Percentiles rank a stretch among this genome's conserved stretches.
phyloP scores from a whole-genome alignment of 1,139 yeast genomes.

The Kazachstania sp. region DNA sequence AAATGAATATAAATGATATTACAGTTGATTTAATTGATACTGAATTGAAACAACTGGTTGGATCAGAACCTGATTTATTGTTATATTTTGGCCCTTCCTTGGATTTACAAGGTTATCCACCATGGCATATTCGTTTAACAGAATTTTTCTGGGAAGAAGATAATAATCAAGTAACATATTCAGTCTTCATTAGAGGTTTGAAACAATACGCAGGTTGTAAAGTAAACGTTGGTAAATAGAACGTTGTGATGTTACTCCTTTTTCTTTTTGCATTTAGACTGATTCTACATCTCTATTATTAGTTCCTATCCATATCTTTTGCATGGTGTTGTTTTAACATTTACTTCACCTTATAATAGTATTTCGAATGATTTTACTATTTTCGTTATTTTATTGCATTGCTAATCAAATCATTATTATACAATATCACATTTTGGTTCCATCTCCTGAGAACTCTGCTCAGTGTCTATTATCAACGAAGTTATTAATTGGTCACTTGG shows the following conservation, averaged over 20 bases:
- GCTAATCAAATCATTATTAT: not conserved
- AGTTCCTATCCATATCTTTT: not conserved
- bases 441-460: too few relatives aligned
- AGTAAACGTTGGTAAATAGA: constrained; percentile 72
- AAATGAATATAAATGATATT: constrained; percentile 58
- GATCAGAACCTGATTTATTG: constrained; percentile 84
- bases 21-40: constrained; percentile 66
- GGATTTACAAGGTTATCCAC: constrained; percentile 91
- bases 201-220: constrained; percentile 73
- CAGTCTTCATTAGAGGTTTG: constrained; percentile 77
- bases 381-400: not conserved
- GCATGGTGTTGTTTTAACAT: not conserved
- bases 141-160: constrained; percentile 91
- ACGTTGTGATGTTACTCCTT: not conserved
- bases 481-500: too few relatives aligned
- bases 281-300: not conserved
- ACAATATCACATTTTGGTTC: too few relatives aligned
- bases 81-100: constrained; percentile 77
- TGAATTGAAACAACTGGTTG: constrained; percentile 67
- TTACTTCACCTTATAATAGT: not conserved
- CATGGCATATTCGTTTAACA: constrained; percentile 90
- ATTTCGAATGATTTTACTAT: too few relatives aligned
- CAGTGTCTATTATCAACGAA: too few relatives aligned
- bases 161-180: constrained; percentile 68
- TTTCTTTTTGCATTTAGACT: not conserved